Evolutionary conservation across 108 stramenopile species (phyloP).

Genomic region (Discostella stelligeroides): DNA sequence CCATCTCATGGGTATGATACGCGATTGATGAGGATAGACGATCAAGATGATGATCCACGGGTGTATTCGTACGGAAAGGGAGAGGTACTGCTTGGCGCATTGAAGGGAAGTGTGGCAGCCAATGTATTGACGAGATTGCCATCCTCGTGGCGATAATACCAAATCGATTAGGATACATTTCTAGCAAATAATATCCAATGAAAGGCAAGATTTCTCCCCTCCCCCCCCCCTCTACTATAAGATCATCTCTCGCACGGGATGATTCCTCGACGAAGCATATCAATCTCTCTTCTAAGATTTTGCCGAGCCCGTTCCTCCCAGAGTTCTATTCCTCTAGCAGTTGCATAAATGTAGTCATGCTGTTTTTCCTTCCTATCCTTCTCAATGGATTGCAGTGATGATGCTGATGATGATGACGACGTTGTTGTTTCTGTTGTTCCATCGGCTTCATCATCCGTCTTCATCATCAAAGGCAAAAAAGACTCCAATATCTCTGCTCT

Average conservation of each 20-base stretch:
- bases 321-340: constrained; percentile 45
- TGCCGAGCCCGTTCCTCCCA: constrained; percentile 60
- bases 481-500: constrained; percentile 69
- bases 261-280: constrained; percentile 49
- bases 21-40: constrained; percentile 42
- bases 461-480: constrained; percentile 49
- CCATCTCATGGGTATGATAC: constrained; percentile 39
- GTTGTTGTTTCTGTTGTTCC: no score
- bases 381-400: neutral
- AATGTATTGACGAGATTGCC: constrained; percentile 1
- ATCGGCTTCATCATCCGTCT: neutral
- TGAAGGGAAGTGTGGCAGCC: constrained; percentile 18
- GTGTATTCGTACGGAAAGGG: constrained; percentile 50
- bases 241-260: constrained; percentile 72
- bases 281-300: constrained; percentile 71
- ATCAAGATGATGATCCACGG: constrained; percentile 35
- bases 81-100: constrained; percentile 50
- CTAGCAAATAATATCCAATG: no score
- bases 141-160: no score
- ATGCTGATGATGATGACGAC: neutral
- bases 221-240: no score
- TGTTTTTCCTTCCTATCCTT: constrained; percentile 39
- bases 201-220: no score
- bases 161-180: no score
- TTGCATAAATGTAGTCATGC: constrained; percentile 49